These are phyloP conservation scores for Chloranthus sessilifolius DNA, from an alignment of 164 flowering plant species.

Conservation along the genomic window DNA sequence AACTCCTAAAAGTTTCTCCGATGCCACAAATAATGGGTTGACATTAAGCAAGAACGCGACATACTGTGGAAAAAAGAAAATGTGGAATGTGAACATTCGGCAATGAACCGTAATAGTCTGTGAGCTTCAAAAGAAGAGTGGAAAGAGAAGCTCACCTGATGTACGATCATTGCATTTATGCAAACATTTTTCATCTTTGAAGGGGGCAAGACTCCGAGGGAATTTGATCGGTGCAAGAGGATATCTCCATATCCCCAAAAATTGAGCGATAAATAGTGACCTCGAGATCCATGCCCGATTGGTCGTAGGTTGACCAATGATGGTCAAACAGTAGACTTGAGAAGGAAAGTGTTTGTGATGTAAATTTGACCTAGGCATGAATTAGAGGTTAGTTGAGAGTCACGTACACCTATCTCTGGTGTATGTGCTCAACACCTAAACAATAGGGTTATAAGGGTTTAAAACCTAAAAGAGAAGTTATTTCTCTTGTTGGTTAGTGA, in stretches of 20 bases:
- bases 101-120: not conserved
- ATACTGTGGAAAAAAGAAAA: not conserved
- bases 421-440: too few relatives aligned
- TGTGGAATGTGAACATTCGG: not conserved
- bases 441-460: too few relatives aligned
- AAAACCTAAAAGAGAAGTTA: too few relatives aligned
- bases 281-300: too few relatives aligned
- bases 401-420: too few relatives aligned
- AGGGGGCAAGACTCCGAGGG: not conserved
- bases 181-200: conserved; percentile 1
- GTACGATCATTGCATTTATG: not conserved
- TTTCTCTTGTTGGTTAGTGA: too few relatives aligned
- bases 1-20: not conserved
- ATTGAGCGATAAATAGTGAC: too few relatives aligned
- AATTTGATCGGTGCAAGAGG: not conserved
- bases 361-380: too few relatives aligned
- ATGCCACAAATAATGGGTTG: not conserved
- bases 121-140: not conserved
- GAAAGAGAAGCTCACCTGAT: conserved; percentile 1
- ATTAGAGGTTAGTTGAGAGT: too few relatives aligned
- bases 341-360: too few relatives aligned
- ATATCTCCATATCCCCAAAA: not conserved
- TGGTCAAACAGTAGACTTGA: too few relatives aligned
- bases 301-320: too few relatives aligned
- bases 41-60: not conserved